A percentile compares a stretch with the other conserved stretches of the same genome.
Conservation (phyloP, 2,329 filamentous ascomycete genomes). For the Alternaria sp. region DNA sequence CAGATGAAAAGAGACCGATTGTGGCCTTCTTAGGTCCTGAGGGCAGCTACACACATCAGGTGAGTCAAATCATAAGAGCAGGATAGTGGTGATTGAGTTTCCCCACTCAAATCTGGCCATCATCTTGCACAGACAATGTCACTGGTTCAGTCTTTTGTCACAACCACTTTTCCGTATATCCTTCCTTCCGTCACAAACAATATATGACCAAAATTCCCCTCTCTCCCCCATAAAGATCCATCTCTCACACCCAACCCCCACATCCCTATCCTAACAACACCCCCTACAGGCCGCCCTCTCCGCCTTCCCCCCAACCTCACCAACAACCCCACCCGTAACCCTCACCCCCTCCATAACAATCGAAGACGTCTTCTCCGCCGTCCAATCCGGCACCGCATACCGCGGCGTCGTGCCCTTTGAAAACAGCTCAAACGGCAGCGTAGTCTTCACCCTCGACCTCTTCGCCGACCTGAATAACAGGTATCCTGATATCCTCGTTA, state of each 20-base stretch:
- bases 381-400: conserved; percentile 69
- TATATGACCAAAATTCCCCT: not conserved
- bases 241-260: not conserved
- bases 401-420: conserved; percentile 92
- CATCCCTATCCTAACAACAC: not conserved
- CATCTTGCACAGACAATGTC: not conserved
- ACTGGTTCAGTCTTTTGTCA: not conserved
- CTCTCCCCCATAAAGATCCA: not conserved
- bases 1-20: conserved; percentile 24
- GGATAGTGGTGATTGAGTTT: not conserved
- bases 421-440: conserved; percentile 93
- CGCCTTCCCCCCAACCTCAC: conserved; percentile 50
- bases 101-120: not conserved
- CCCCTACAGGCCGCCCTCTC: conserved; percentile 61
- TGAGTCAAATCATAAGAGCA: conserved; percentile 39
- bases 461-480: conserved; percentile 74
- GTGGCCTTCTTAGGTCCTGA: conserved; percentile 68
- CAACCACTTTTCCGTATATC: not conserved
- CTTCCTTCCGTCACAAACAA: not conserved
- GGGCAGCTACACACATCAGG: conserved; percentile 74
- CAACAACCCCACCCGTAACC: conserved; percentile 26
- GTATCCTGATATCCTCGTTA: conserved; percentile 75
- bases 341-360: conserved; percentile 56
- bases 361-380: conserved; percentile 76
- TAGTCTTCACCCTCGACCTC: conserved; percentile 87